Evolutionary conservation across 495 filamentous ascomycete species (phyloP), one percentile per base, ranked within the genome.

Genomic region (Bombardia bombarda): DNA sequence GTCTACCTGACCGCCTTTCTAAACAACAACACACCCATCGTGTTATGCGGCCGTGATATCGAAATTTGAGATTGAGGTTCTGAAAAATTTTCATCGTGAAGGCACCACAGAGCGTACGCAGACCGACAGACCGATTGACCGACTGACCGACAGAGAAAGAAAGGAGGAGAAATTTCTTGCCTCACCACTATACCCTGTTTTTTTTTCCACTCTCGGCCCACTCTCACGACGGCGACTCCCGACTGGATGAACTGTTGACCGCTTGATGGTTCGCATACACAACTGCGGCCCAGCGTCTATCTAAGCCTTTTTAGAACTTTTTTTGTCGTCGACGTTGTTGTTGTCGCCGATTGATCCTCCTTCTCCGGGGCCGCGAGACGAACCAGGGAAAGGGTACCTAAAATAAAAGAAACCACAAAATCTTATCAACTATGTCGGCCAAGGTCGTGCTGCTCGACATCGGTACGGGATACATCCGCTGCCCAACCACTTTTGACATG

Each of bases 391-490:
- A n/a, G n/a, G n/a, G n/a, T n/a, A n/a, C n/a, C n/a, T n/a, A n/a
- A n/a, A n/a, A n/a, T n/a, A n/a, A n/a, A n/a, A n/a, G n/a, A n/a
- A n/a, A n/a, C n/a, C n/a, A n/a, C n/a, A 26, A 13, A 18, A 30
- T 7, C 31, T 10, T 13, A 33, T 7, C 14, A 42, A 18, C 24
- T 33, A 53, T 53, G 52, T 40, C 50, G 24, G 40, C 58, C 44
- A 66, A 65, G 40, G 67, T 71, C 5, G 56, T 71, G 45, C 52
- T 74, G 42, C 62, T 74, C 47, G 70, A 74, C 53, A 74, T 74
- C 49, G 69, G 69, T 73, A 70, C 53, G n/a, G n/a, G n/a, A n/a
- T n/a, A n/a, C n/a, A n/a, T 57, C 43, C 49, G 37, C 38, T 26
- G 35, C 20, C 31, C 7, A 36, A n/a, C 16, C 23, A 35, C 20